Base-by-base conservation (phyloP, 345 rosid species). In the Pseudoturritis turrita region DNA sequence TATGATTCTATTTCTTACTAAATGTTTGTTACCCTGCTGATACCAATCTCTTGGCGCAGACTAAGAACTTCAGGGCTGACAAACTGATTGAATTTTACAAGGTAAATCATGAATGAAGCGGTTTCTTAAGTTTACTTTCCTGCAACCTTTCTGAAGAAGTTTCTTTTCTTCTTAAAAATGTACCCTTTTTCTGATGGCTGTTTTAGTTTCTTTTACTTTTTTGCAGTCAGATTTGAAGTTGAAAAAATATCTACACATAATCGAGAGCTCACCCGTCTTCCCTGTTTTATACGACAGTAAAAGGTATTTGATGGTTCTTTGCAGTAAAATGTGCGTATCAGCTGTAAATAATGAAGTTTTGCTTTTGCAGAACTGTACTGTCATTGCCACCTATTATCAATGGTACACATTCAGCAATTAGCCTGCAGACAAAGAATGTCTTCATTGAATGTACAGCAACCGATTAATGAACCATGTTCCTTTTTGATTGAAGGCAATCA, bases 381-480 rank as follows among this genome's bases (percentile, higher is more conserved):
- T 92, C 98, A 68, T 66, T 89, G 59, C 98, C 98, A 0, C 98
- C 99, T 65, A 87, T 95, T 73, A 95, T 95, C 63, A 92, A 95
- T 81, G 83, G 98, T 73, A 94, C 96, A 55, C 97, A 92, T 80
- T 95, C 97, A 26, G 98, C 98, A 62, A 92, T 95, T 61, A 86
- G 88, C 65, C 79, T 92, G 54, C 83, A 89, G 86, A 95, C 99
- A 26, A 89, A 86, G 81, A 95, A 92, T 80, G 90, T 95, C 73
- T 83, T 95, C 75, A 86, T 91, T 72, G 99, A 95, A 73, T 95
- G 99, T 79, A 91, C 98, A 17, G 98, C 97, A 57, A 92, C 89
- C 12, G 99, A 95, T 78, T 78, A 68, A 39, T 29, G 31, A 54
- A 58, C 29, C 53, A 64, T n/a, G n/a, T 62, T 13, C 7, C 0